These are phyloP conservation scores for Nasturtium officinale DNA, from an alignment of 345 rosid species.

Conservation along the genomic window DNA sequence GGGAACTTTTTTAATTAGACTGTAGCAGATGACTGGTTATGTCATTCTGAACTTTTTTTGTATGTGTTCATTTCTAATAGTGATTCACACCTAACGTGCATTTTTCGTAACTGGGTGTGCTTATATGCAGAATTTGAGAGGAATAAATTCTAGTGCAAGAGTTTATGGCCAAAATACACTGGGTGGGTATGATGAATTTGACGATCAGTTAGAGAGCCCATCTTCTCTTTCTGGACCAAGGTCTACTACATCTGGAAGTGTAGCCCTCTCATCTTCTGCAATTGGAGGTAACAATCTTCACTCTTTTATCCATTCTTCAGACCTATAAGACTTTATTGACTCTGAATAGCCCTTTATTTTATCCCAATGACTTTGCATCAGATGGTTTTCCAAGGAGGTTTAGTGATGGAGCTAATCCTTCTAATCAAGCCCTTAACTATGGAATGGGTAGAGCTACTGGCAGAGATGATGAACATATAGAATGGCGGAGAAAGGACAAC, in stretches of 20 bases:
- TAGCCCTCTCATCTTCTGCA: conserved; percentile 52
- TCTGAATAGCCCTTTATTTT: conserved; percentile 43
- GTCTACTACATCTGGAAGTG: conserved; percentile 47
- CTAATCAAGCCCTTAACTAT: conserved; percentile 58
- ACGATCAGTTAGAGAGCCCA: conserved; percentile 55
- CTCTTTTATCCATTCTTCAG: conserved; percentile 47
- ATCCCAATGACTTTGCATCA: conserved; percentile 51
- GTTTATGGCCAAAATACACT: conserved; percentile 50
- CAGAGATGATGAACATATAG: conserved; percentile 60
- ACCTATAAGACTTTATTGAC: conserved; percentile 51
- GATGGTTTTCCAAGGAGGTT: conserved; percentile 67
- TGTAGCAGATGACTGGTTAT: not conserved
- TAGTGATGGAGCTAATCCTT: conserved; percentile 61
- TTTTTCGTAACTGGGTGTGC: conserved; percentile 28
- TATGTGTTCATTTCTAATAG: conserved; percentile 9
- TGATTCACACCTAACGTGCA: conserved; percentile 30
- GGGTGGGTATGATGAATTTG: conserved; percentile 53
- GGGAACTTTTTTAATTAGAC: conserved; percentile 21
- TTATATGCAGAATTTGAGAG: conserved; percentile 55
- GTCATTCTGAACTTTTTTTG: not conserved
- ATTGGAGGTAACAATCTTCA: conserved; percentile 55
- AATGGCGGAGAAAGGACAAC: conserved; percentile 67
- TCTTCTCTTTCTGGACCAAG: conserved; percentile 63
- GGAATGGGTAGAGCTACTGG: conserved; percentile 52
- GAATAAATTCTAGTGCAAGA: conserved; percentile 51